Evolutionary conservation across 805 yeast genomes (phyloP).

Genomic region (Pichia kluyveri): DNA sequence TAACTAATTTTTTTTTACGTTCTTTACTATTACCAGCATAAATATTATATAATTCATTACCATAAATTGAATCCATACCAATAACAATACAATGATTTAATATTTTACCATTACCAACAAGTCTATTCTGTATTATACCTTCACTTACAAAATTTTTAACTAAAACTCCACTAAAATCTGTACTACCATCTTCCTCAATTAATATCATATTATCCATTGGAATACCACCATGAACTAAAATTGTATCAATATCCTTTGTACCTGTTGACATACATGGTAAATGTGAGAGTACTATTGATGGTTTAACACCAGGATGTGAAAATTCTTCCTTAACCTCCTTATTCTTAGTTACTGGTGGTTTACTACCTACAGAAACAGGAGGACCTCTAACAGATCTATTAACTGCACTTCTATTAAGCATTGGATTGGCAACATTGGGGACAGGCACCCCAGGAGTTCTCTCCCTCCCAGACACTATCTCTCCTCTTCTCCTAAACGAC

Average conservation of each 20-base stretch:
- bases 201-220: conserved; percentile 69
- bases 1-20: conserved; percentile 49
- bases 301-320: conserved; percentile 54
- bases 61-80: conserved; percentile 52
- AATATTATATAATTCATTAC: conserved; percentile 65
- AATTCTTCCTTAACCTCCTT: background rate
- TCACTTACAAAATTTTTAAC: conserved; percentile 66
- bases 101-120: conserved; percentile 21
- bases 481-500: conserved; percentile 56
- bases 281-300: conserved; percentile 62
- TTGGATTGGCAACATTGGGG: background rate
- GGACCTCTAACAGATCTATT: background rate
- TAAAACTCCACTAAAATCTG: conserved; percentile 74
- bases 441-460: background rate
- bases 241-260: conserved; percentile 60
- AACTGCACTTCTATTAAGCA: conserved; percentile 3
- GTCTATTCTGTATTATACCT: conserved; percentile 59
- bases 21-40: conserved; percentile 63
- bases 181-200: conserved; percentile 77
- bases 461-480: conserved; percentile 26
- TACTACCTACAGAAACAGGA: background rate
- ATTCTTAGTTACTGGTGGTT: background rate
- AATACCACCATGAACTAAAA: conserved; percentile 73
- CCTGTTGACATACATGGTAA: conserved; percentile 78
- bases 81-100: conserved; percentile 49